Base-by-base conservation (phyloP, 2,329 filamentous ascomycete species). In the Penicillium sp. region DNA sequence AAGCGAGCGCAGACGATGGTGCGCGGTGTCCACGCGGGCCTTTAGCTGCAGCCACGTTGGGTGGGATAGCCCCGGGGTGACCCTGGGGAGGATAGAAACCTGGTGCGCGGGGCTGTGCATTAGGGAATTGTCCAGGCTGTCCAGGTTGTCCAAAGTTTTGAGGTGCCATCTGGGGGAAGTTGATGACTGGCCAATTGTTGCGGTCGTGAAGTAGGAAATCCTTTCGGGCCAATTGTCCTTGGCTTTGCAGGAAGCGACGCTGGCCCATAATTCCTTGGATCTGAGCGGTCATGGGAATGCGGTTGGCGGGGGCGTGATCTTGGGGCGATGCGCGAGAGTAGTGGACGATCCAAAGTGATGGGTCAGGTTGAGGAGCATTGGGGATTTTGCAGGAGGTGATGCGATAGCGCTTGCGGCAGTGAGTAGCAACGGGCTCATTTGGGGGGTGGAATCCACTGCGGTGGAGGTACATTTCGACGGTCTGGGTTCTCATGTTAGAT, bases 161-260 rank as follows among this genome's bases (percentile, higher is more conserved):
- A 73, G 60, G 77, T 63, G 51, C 80, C 73, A 63, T 74, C 62
- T 72, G 75, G 0, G 89, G 88, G 58, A 90, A 85, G 42, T 85
- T 85, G 55, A 97, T 88, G 22, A 87, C 86, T 3, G 94, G 93
- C 92, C 93, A 97, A 75, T 91, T 95, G 60, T 86, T 83, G 39
- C 90, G 86, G 73, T 97, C 94, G 46, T 89, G 86, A 18, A 97
- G 81, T 87, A 97, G 95, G 69, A 97, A 97, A 66, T 97, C 92
- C 69, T 96, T 96, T 63, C 91, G 88, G 53, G 88, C 83, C 42
- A 96, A 86, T 65, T 92, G 89, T 6, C 92, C 93, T 60, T 90
- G 88, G 50, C 82, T 74, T 88, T 86, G 75, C 79, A 89, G 72
- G 64, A 80, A 81, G 46, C 76, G 75, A n/a, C 85, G 80, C 63